These are phyloP conservation scores for Coffea eugenioides DNA, from an alignment of 257 asterid genomes.

Conservation along the genomic window DNA sequence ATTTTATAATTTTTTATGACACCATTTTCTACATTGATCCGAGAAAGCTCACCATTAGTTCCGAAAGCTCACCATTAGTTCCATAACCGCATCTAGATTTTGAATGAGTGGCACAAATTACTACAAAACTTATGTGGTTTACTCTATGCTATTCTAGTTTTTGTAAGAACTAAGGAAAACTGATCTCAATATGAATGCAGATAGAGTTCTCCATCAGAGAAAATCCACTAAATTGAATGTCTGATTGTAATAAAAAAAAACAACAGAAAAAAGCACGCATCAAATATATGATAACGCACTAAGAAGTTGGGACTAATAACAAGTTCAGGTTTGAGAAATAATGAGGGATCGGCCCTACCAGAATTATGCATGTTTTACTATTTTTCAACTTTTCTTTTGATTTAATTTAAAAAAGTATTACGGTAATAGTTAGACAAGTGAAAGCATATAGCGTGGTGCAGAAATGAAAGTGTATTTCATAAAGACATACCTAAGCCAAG, in stretches of 20 bases:
- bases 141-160: not conserved
- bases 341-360: not conserved
- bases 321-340: not conserved
- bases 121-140: not conserved
- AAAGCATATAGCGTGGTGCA: not conserved
- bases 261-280: not conserved
- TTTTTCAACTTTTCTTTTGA: not conserved
- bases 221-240: not conserved
- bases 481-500: not conserved
- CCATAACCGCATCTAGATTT: not conserved
- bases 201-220: not conserved
- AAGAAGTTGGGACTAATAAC: not conserved
- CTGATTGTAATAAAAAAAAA: not conserved
- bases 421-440: not conserved
- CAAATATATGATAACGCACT: not conserved
- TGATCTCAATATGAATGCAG: not conserved
- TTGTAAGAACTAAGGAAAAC: not conserved
- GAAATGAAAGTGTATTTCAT: not conserved
- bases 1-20: constrained; percentile 1
- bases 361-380: not conserved
- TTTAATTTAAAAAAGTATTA: not conserved
- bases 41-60: not conserved
- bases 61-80: not conserved
- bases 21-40: not conserved
- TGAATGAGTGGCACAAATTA: not conserved